A percentile compares a stretch with the other conserved stretches of the same genome.
phyloP scores from a whole-genome alignment of 495 filamentous ascomycete species.

The Entonaema liquescens region DNA sequence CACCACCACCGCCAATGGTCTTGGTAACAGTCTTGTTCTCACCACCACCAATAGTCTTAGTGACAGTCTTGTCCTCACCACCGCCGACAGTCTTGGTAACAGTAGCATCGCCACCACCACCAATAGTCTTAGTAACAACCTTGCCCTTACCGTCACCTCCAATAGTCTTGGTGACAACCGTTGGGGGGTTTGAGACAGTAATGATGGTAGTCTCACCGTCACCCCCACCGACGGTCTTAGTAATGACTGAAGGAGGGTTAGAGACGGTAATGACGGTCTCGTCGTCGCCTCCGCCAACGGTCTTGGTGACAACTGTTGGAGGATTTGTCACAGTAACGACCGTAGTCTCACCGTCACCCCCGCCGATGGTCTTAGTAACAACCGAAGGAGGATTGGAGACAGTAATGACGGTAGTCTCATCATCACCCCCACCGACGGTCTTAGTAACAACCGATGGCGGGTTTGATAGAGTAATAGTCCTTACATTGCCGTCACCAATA shows the following conservation, averaged over 20 bases:
- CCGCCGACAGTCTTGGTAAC: conserved; percentile 6
- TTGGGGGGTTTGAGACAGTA: too few species aligned
- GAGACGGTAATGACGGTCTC: not conserved
- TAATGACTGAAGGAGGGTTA: too few species aligned
- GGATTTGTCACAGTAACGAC: too few species aligned
- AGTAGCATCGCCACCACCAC: conserved; percentile 4
- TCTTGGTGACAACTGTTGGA: conserved; percentile 7
- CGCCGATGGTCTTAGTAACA: conserved; percentile 13
- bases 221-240: too few species aligned
- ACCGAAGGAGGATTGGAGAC: not conserved
- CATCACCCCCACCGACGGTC: not conserved
- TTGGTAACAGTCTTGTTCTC: conserved; percentile 18
- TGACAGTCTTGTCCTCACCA: too few species aligned
- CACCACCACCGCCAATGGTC: conserved; percentile 11
- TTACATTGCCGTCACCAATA: conserved; percentile 13
- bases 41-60: conserved; percentile 12
- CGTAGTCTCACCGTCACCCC: conserved; percentile 2
- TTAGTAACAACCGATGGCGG: conserved; percentile 5
- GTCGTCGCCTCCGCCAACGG: not conserved
- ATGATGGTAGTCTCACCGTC: not conserved
- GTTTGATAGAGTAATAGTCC: conserved; percentile 5
- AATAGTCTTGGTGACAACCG: conserved; percentile 16
- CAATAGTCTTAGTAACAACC: conserved; percentile 19
- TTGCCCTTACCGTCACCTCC: conserved; percentile 5
- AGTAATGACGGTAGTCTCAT: not conserved